Conservation (phyloP, 805 yeast genomes). For the Wickerhamomyces rabaulensis region DNA sequence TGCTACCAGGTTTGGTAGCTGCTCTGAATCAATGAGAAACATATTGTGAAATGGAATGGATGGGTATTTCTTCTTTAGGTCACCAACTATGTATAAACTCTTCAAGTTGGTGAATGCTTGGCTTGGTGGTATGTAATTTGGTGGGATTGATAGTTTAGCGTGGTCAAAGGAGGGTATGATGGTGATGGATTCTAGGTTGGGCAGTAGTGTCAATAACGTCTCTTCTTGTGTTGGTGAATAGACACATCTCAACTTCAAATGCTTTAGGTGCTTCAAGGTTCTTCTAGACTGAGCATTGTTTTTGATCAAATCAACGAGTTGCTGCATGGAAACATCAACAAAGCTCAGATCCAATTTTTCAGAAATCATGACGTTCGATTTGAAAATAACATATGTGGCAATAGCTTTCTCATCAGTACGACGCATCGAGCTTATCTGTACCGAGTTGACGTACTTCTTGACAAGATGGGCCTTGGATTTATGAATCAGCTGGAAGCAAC, state of each 20-base stretch:
- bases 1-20: constrained; percentile 12
- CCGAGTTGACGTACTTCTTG: constrained; percentile 4
- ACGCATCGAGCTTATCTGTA: constrained; percentile 13
- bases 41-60: constrained; percentile 16
- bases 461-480: constrained; percentile 6
- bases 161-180: constrained; percentile 6
- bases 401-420: constrained; percentile 18
- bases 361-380: constrained; percentile 4
- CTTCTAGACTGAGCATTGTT: constrained; percentile 1
- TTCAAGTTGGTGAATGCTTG: constrained; percentile 7
- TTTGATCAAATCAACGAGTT: constrained; percentile 8
- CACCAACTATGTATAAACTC: constrained; percentile 14
- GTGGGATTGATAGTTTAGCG: constrained; percentile 4
- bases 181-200: constrained; percentile 13
- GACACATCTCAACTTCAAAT: constrained; percentile 14
- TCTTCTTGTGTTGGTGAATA: constrained; percentile 17
- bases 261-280: constrained; percentile 1
- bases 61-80: constrained; percentile 12
- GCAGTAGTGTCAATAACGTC: constrained; percentile 9
- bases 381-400: constrained; percentile 7
- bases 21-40: constrained; percentile 8
- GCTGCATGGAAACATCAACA: constrained; percentile 11
- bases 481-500: constrained; percentile 11
- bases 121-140: not conserved
- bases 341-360: constrained; percentile 13